phyloP scores from a whole-genome alignment of 495 filamentous ascomycete species.

The Ascodesmis nigricans region DNA sequence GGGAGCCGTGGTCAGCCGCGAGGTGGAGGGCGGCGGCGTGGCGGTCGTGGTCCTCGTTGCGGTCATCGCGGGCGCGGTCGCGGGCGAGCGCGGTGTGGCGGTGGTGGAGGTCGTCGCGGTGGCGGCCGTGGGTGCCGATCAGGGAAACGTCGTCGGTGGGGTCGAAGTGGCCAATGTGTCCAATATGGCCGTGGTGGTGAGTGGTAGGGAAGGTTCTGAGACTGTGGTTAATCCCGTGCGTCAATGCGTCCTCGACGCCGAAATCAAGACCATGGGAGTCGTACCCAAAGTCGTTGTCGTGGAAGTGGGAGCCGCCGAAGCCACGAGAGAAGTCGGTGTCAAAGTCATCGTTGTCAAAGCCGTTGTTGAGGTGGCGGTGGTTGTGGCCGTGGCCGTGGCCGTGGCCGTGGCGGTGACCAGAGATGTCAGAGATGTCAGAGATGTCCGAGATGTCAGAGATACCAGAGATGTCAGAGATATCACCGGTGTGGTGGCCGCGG shows the following conservation, averaged over 20 bases:
- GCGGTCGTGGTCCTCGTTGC: neutral
- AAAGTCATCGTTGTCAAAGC: too few relatives aligned
- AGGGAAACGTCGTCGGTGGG: neutral
- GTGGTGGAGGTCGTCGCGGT: conserved; percentile 1
- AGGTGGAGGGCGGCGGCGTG: neutral
- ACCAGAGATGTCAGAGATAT: too few relatives aligned
- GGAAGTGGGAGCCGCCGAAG: neutral
- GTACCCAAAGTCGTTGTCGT: neutral
- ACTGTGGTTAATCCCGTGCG: too few relatives aligned
- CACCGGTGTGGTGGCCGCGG: too few relatives aligned
- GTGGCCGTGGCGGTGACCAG: too few relatives aligned
- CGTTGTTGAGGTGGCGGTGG: conserved; percentile 1
- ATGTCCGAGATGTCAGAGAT: too few relatives aligned
- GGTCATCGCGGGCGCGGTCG: too few relatives aligned
- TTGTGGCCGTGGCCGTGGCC: neutral
- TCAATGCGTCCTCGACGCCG: neutral
- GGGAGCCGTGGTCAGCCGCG: conserved; percentile 6
- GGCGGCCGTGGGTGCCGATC: neutral
- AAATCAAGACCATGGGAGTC: neutral
- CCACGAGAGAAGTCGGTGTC: neutral
- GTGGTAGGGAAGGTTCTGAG: too few relatives aligned
- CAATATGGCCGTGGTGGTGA: too few relatives aligned
- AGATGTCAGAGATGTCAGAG: too few relatives aligned
- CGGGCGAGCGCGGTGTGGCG: conserved; percentile 3
- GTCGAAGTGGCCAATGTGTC: too few relatives aligned